Conservation (phyloP, 495 filamentous ascomycete genomes). For the Chaetomidium leptoderma region DNA sequence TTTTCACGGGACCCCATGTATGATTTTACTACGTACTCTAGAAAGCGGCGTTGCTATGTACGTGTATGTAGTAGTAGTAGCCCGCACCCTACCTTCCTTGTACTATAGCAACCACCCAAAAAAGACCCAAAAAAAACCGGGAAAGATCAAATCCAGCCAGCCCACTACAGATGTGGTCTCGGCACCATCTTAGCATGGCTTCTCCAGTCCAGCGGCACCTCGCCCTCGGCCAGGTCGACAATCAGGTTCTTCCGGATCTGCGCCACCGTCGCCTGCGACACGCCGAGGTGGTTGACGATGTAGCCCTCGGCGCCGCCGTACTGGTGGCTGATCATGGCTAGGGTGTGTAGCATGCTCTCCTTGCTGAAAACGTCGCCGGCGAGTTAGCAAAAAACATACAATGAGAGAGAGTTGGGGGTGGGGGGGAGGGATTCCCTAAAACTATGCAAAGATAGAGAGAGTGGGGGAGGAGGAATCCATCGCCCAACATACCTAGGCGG, state of each 20-base stretch:
- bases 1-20: neutral
- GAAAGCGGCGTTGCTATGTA: neutral
- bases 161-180: constrained; percentile 1
- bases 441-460: too few relatives aligned
- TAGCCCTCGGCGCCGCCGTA: constrained; percentile 57
- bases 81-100: neutral
- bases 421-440: too few relatives aligned
- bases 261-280: constrained; percentile 49
- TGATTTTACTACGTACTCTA: neutral
- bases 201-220: constrained; percentile 32
- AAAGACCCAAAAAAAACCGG: neutral
- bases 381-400: neutral
- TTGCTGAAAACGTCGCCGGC: constrained; percentile 29
- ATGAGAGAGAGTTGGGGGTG: too few relatives aligned
- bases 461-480: too few relatives aligned
- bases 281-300: constrained; percentile 47
- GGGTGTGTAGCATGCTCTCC: constrained; percentile 51
- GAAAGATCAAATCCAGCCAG: neutral
- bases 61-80: neutral
- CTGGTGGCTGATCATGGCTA: constrained; percentile 47
- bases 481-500: too few relatives aligned
- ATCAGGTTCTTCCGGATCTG: constrained; percentile 48
- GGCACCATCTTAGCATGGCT: constrained; percentile 24
- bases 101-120: neutral
- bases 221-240: constrained; percentile 27